Evolutionary conservation across 306 rosid species (phyloP).

Genomic region (Sesbania bispinosa): DNA sequence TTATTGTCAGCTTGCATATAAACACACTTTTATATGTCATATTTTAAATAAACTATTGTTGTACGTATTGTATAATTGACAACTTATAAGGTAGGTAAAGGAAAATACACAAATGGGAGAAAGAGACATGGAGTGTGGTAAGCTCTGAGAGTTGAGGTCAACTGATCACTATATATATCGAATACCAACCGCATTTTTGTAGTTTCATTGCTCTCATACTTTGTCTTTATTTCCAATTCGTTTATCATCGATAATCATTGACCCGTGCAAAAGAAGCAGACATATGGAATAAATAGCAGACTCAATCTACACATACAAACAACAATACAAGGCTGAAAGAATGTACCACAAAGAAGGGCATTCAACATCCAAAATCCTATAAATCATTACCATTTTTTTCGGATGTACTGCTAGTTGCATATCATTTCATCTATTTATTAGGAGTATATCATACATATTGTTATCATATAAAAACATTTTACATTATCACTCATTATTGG

Average conservation of each 20-base stretch:
- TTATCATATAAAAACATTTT: no score
- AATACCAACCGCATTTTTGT: slow-evolving; percentile 27
- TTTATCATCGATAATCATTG: slow-evolving; percentile 1
- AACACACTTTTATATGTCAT: not conserved
- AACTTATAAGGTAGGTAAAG: not conserved
- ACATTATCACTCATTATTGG: no score
- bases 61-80: not conserved
- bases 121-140: not conserved
- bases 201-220: slow-evolving; percentile 17
- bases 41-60: not conserved
- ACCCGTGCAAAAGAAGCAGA: not conserved
- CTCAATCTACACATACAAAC: not conserved
- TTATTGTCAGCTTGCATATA: slow-evolving; percentile 13
- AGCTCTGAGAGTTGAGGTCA: not conserved
- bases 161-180: not conserved
- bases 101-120: not conserved
- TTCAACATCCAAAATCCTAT: no score
- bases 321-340: no score
- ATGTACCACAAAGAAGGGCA: no score
- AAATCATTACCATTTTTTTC: no score
- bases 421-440: no score
- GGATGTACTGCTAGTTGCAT: no score
- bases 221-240: slow-evolving; percentile 26
- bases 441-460: no score
- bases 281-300: not conserved